phyloP scores from a whole-genome alignment of 257 asterid genomes.

The Rehmannia glutinosa region DNA sequence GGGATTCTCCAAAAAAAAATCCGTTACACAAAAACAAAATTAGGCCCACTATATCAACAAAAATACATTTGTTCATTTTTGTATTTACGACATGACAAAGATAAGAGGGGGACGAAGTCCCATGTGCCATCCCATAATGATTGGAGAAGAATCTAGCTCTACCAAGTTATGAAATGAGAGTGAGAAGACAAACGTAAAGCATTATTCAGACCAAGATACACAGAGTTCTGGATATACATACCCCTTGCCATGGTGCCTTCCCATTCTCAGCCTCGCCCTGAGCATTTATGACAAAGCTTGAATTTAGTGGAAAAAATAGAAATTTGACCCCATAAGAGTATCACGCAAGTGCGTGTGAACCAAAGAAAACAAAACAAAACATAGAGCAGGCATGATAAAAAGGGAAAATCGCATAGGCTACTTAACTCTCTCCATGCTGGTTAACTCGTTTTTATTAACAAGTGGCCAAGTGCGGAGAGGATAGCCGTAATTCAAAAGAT shows the following conservation, averaged over 20 bases:
- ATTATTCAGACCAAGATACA: background rate
- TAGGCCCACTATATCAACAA: too few species aligned
- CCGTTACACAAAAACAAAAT: too few species aligned
- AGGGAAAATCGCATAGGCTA: too few species aligned
- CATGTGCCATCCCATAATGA: background rate
- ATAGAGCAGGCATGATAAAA: background rate
- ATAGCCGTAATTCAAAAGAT: background rate
- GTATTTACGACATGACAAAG: background rate
- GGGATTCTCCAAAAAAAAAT: background rate
- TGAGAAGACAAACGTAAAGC: background rate
- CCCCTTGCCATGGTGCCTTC: constrained; percentile 95
- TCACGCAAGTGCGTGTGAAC: background rate
- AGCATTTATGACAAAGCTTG: constrained; percentile 18
- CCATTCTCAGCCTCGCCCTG: constrained; percentile 89
- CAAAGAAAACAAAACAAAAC: background rate
- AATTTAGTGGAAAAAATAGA: constrained; percentile 1
- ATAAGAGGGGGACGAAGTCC: background rate
- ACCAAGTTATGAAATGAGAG: background rate
- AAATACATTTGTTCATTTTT: too few species aligned
- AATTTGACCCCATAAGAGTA: background rate
- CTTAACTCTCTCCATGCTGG: background rate
- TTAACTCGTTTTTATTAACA: background rate
- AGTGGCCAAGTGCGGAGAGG: background rate
- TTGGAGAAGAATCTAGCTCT: background rate
- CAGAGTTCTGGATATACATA: constrained; percentile 35